A percentile compares a stretch with the other conserved stretches of the same genome.
Conservation (phyloP, 139 green algal genomes). For the Auxenochlorella pyrenoidosa region DNA sequence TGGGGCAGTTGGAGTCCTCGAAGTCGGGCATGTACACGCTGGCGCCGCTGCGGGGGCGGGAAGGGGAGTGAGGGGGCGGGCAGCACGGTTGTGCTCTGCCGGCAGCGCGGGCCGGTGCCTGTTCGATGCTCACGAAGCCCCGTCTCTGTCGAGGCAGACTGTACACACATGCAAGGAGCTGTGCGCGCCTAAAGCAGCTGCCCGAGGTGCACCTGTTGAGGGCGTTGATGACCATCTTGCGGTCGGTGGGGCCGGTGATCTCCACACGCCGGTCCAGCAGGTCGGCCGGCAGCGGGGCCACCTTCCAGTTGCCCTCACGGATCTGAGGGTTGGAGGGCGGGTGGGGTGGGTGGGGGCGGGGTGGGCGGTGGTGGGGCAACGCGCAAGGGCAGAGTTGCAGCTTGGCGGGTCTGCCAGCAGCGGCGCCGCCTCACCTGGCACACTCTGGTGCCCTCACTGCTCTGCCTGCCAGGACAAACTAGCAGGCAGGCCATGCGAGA, state of each 20-base stretch:
- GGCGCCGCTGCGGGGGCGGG: slow-evolving; percentile 55
- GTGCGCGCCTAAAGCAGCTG: too few relatives aligned
- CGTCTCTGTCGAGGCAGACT: too few relatives aligned
- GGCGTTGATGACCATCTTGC: slow-evolving; percentile 96
- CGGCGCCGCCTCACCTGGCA: too few relatives aligned
- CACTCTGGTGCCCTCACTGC: too few relatives aligned
- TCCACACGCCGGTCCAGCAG: slow-evolving; percentile 87
- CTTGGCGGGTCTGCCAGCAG: too few relatives aligned
- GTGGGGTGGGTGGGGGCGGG: not conserved
- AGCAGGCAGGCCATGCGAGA: too few relatives aligned
- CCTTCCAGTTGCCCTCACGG: slow-evolving; percentile 74
- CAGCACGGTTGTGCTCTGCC: too few relatives aligned
- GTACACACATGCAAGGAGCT: too few relatives aligned
- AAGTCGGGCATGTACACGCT: slow-evolving; percentile 91
- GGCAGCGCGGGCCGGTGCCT: too few relatives aligned
- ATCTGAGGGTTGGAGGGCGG: slow-evolving; percentile 30
- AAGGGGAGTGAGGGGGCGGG: too few relatives aligned
- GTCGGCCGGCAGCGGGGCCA: slow-evolving; percentile 70
- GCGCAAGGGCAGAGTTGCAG: not conserved
- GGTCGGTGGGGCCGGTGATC: slow-evolving; percentile 88
- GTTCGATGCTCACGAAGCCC: too few relatives aligned
- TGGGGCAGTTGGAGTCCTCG: slow-evolving; percentile 87
- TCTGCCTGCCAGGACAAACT: too few relatives aligned
- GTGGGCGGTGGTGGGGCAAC: not conserved
- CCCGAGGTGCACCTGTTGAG: slow-evolving; percentile 66